Base-by-base conservation (phyloP, 768 basidiomycete genomes). In the Collybia sordida region DNA sequence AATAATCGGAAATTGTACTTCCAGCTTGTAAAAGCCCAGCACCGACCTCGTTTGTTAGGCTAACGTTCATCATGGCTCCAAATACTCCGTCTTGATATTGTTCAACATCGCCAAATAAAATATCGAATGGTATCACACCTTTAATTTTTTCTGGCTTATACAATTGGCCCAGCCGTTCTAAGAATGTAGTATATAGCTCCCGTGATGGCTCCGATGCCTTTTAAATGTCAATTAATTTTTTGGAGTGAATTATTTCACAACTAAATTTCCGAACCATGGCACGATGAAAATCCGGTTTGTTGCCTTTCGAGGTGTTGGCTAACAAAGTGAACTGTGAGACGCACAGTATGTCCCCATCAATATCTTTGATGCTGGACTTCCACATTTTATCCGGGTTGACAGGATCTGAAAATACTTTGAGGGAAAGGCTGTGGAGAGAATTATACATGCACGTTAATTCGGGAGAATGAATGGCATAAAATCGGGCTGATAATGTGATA, bases 61-160 rank as follows among this genome's bases (percentile, higher is more conserved):
- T 81, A 45, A 98, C 91, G 50, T 85, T 80, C 94, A 98, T 98
- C 94, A 96, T 96, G 4, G 93, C 94, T 25, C 93, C 93, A 63
- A 98, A 97, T 57, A 74, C 77, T n/a, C 94, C 94, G 65, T 98
- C 94, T 95, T 50, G 18, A 47, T 12, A 40, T 18, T 19, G 27
- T 34, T 43, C 44, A 40, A 51, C 43, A 36, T 51, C 11, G 39
- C 22, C 39, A 12, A 31, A 55, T 35, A 35, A 5, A 28, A 45
- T 21, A 38, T 17, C 9, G 23, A 36, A 50, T 42, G 37, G 27
- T 51, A 9, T 56, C 73, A 27, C 42, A 89, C 93, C 93, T 78
- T 90, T 78, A 56, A 97, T 85, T 66, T 83, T 91, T 42, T 85
- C 83, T 6, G 86, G 68, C 53, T 80, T 75, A 67, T 97, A 95